Base-by-base conservation (phyloP, 495 filamentous ascomycete species). In the Penicillium turbatum region DNA sequence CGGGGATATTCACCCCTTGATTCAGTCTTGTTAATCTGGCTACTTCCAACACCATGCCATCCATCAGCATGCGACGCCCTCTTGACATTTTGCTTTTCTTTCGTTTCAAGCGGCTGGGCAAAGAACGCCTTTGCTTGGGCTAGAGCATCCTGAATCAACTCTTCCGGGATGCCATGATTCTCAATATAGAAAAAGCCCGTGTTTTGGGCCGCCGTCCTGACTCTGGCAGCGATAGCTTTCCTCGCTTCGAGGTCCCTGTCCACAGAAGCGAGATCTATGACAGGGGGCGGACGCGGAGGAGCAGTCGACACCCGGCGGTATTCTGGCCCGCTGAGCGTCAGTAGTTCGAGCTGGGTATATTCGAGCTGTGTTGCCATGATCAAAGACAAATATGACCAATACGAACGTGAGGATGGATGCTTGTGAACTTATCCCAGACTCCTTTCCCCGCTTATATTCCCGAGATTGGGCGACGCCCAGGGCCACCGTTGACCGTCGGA, bases 161-260 rank as follows among this genome's bases (percentile, higher is more conserved):
- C 65, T 16, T 75, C 70, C 0, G 71, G 44, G 29, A 82, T 79
- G 0, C 79, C 78, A 60, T 82, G 78, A 32, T 81, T 80, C 59
- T 71, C 73, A 55, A 80, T 65, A 51, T 82, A 81, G 60, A 82
- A 81, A 62, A 82, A 81, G 0, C 78, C 79, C 0, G 67, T 79
- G 39, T 71, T 77, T 13, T 75, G 67, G 17, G 74, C 73, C 6
- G 78, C 78, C 4, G 54, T 58, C 54, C 62, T 67, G 38, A 82
- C 67, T 21, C 65, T 63, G 0, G 61, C 43, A 8, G 75, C 77
- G 5, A 81, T 57, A 27, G 39, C 46, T 52, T 73, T 70, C 0
- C 73, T 68, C 19, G 69, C 69, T 34, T 70, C 58, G 0, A 73
- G 36, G 17, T 66, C 57, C 1, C 67, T 69, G 53, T 75, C 68